phyloP scores from a whole-genome alignment of 331 rosid genomes.

The Quercus tomentella region DNA sequence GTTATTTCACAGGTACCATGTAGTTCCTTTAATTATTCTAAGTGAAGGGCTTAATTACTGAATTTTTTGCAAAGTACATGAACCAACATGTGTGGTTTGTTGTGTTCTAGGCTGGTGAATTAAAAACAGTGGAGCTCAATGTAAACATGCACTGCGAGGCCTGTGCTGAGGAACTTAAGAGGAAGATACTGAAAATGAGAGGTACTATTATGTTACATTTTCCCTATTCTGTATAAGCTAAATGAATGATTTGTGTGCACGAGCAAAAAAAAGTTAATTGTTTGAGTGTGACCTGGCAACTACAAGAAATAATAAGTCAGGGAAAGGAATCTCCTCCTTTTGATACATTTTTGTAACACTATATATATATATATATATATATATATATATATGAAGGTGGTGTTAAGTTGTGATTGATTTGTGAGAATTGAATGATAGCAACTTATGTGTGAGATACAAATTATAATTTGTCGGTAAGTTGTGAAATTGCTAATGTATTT shows the following conservation, averaged over 20 bases:
- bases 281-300: neutral
- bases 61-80: neutral
- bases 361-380: no score
- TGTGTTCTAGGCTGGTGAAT: constrained; percentile 49
- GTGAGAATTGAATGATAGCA: no score
- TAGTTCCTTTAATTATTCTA: neutral
- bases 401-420: no score
- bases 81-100: neutral
- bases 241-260: neutral
- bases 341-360: no score
- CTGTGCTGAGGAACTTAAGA: constrained; percentile 81
- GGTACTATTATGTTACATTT: constrained; percentile 30
- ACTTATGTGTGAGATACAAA: no score
- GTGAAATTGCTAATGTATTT: no score
- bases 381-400: no score
- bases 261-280: no score
- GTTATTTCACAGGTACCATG: constrained; percentile 50
- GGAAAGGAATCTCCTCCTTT: constrained; percentile 17
- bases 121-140: constrained; percentile 61
- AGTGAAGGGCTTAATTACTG: neutral
- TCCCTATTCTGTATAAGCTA: neutral
- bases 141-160: constrained; percentile 91
- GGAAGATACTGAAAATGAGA: constrained; percentile 78
- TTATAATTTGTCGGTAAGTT: no score
- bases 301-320: neutral